phyloP scores from a whole-genome alignment of 2,329 filamentous ascomycete genomes.

The Fusarium pseudograminearum region DNA sequence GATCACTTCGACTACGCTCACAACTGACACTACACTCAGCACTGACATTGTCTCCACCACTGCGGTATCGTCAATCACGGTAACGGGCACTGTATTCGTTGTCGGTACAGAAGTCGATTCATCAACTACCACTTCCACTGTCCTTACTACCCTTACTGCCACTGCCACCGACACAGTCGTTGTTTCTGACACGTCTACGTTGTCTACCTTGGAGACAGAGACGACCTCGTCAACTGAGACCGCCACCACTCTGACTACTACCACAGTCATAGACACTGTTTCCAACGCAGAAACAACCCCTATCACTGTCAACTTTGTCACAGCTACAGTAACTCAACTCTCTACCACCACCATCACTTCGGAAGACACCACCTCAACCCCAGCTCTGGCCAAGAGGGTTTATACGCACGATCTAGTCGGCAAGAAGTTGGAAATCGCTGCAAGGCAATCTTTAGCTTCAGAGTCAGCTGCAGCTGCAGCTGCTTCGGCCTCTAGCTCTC shows the following conservation, averaged over 20 bases:
- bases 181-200: neutral
- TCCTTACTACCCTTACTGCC: neutral
- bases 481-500: neutral
- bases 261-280: neutral
- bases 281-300: neutral
- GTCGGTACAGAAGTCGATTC: neutral
- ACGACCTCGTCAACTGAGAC: neutral
- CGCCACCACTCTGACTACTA: neutral
- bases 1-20: neutral
- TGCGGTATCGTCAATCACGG: neutral
- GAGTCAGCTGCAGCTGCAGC: neutral
- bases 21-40: neutral
- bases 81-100: neutral
- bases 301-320: neutral
- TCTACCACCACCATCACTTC: neutral
- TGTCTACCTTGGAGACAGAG: neutral
- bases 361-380: neutral
- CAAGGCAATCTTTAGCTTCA: no score
- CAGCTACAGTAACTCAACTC: neutral
- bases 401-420: no score
- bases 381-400: neutral
- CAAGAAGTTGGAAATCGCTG: no score
- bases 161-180: neutral
- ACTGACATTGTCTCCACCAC: conserved; percentile 2
- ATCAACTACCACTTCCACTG: neutral